These are phyloP conservation scores for Quercus suber DNA, from an alignment of 306 rosid genomes.

Conservation along the genomic window DNA sequence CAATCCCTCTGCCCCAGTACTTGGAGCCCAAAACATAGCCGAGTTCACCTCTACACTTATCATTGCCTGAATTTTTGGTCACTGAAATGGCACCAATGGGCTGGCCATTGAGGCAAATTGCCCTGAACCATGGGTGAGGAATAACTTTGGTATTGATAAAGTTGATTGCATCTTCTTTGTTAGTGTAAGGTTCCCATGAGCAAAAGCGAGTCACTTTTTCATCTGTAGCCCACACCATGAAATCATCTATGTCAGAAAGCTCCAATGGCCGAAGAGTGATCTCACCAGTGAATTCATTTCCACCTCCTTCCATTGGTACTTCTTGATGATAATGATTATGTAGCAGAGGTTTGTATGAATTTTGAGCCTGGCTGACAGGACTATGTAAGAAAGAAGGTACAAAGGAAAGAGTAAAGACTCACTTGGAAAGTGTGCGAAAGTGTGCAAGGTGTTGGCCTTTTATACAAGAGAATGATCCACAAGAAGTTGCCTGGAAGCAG, in stretches of 20 bases:
- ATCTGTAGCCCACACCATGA: slow-evolving; percentile 60
- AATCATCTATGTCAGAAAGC: slow-evolving; percentile 59
- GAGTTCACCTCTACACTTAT: slow-evolving; percentile 42
- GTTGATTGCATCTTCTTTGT: slow-evolving; percentile 42
- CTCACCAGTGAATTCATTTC: neutral
- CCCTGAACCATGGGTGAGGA: slow-evolving; percentile 50
- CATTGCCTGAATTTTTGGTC: slow-evolving; percentile 21
- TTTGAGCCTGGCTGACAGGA: neutral
- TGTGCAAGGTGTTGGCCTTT: neutral
- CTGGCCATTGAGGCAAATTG: slow-evolving; percentile 49
- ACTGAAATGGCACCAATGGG: slow-evolving; percentile 56
- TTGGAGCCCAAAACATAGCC: slow-evolving; percentile 60
- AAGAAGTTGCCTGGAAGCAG: neutral
- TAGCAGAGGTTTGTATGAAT: neutral
- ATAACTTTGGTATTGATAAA: slow-evolving; percentile 35
- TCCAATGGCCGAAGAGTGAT: slow-evolving; percentile 47
- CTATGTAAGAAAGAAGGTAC: neutral
- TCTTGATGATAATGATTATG: neutral
- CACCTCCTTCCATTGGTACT: slow-evolving; percentile 4
- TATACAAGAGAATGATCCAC: neutral
- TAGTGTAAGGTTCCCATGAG: slow-evolving; percentile 53
- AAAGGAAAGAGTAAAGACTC: no score
- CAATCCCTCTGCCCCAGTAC: slow-evolving; percentile 78
- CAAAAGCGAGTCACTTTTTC: slow-evolving; percentile 47
- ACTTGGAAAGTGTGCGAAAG: neutral